Conservation (phyloP, 305 asterid species). For the Fraxinus baroniana region DNA sequence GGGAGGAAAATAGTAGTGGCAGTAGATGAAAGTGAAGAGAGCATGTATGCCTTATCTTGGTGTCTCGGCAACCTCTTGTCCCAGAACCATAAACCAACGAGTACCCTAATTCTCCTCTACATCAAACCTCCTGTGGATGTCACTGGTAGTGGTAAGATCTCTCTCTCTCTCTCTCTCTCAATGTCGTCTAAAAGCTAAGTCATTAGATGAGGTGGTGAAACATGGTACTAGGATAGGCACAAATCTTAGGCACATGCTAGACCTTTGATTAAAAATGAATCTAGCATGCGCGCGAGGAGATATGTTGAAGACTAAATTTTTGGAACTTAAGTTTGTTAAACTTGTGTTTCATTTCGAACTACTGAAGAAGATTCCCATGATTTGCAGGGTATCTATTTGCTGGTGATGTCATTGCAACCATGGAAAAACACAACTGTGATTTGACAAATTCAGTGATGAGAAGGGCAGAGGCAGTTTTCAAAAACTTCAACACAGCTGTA, state of each 20-base stretch:
- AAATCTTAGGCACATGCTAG: background rate
- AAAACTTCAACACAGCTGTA: constrained; percentile 28
- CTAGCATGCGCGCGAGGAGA: background rate
- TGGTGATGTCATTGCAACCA: constrained; percentile 38
- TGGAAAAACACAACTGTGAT: constrained; percentile 40
- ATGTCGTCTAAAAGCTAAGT: background rate
- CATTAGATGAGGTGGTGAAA: background rate
- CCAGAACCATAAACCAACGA: constrained; percentile 16
- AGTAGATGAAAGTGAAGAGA: constrained; percentile 64
- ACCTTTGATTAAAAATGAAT: background rate
- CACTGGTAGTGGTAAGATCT: constrained; percentile 26
- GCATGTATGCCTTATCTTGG: constrained; percentile 64
- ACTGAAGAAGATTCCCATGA: background rate
- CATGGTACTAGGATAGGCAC: background rate
- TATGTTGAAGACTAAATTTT: background rate
- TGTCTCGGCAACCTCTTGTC: constrained; percentile 45
- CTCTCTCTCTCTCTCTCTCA: background rate
- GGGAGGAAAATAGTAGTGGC: constrained; percentile 49
- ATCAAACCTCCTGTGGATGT: constrained; percentile 55
- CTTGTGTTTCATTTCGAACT: background rate
- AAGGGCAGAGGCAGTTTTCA: constrained; percentile 46
- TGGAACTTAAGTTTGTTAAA: background rate
- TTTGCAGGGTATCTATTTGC: constrained; percentile 39
- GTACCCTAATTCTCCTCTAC: constrained; percentile 50
- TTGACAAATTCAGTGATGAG: constrained; percentile 54